Evolutionary conservation across 2,329 filamentous ascomycete genomes (phyloP).

Genomic region (Sporothrix mexicana): DNA sequence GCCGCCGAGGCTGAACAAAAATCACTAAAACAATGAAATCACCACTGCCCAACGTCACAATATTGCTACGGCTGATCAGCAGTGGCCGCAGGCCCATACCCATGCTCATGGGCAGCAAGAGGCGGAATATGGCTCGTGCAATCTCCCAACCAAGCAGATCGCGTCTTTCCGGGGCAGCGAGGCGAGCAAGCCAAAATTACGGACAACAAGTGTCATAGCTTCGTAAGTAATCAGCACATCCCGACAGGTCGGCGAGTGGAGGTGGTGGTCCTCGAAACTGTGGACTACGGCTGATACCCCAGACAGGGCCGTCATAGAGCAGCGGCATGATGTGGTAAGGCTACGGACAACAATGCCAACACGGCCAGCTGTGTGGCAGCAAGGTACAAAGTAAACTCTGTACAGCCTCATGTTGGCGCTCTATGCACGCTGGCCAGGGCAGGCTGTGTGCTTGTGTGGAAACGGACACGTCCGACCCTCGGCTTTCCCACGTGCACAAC

Average conservation of each 20-base stretch:
- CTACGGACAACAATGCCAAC: neutral
- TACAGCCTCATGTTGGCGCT: slow-evolving; percentile 20
- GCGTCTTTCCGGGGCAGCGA: slow-evolving; percentile 4
- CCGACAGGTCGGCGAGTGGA: slow-evolving; percentile 24
- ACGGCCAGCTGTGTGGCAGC: neutral
- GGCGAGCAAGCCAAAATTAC: slow-evolving; percentile 5
- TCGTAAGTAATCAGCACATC: slow-evolving; percentile 20
- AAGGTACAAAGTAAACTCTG: neutral
- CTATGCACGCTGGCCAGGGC: slow-evolving; percentile 10
- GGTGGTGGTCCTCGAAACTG: slow-evolving; percentile 5
- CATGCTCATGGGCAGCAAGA: neutral
- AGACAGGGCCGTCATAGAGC: slow-evolving; percentile 6
- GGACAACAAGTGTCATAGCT: neutral
- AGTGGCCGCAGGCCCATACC: neutral
- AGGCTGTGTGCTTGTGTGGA: slow-evolving; percentile 10
- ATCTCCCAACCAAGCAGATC: slow-evolving; percentile 20
- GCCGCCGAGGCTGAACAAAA: slow-evolving; percentile 26
- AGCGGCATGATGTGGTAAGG: neutral
- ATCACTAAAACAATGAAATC: no score
- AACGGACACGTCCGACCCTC: slow-evolving; percentile 21
- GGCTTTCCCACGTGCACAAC: slow-evolving; percentile 1
- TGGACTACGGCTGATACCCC: slow-evolving; percentile 4
- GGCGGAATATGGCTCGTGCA: slow-evolving; percentile 14
- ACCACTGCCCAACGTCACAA: slow-evolving; percentile 17
- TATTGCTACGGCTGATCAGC: slow-evolving; percentile 28